Evolutionary conservation across 441 rosid species (phyloP).

Genomic region (Erodium moschatum): DNA sequence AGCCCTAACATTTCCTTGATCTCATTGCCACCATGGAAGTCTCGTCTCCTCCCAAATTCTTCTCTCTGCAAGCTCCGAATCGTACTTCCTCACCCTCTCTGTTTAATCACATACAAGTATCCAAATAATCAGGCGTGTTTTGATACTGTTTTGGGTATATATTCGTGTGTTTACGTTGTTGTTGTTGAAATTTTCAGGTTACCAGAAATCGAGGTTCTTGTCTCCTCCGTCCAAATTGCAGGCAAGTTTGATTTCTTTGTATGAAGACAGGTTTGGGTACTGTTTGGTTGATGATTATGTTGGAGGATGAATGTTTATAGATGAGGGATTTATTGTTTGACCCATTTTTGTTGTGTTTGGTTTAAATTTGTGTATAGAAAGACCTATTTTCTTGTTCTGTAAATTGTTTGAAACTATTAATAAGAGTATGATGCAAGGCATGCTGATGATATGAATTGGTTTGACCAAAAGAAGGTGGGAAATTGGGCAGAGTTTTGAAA

Average conservation of each 20-base stretch:
- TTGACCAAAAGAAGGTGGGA: slow-evolving; percentile 3
- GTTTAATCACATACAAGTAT: not conserved
- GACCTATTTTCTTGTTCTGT: not conserved
- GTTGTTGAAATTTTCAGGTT: not conserved
- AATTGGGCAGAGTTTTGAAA: not conserved
- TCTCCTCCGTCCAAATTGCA: slow-evolving; percentile 1
- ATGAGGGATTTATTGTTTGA: not conserved
- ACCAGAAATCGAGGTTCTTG: not conserved
- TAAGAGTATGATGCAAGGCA: not conserved
- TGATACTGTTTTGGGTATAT: not conserved
- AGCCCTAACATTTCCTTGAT: slow-evolving; percentile 1
- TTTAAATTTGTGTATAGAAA: not conserved
- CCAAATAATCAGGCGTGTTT: not conserved
- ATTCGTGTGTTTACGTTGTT: not conserved
- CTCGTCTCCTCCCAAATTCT: slow-evolving; percentile 10
- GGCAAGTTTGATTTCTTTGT: not conserved
- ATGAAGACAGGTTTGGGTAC: not conserved
- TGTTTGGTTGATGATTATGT: not conserved
- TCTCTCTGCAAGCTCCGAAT: slow-evolving; percentile 3
- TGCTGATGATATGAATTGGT: not conserved
- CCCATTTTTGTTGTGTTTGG: not conserved
- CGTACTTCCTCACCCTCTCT: not conserved
- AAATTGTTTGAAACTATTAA: not conserved
- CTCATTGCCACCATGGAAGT: slow-evolving; percentile 6
- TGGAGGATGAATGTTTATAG: not conserved